phyloP scores from a whole-genome alignment of 345 rosid species.

The Rhodomyrtus tomentosa region DNA sequence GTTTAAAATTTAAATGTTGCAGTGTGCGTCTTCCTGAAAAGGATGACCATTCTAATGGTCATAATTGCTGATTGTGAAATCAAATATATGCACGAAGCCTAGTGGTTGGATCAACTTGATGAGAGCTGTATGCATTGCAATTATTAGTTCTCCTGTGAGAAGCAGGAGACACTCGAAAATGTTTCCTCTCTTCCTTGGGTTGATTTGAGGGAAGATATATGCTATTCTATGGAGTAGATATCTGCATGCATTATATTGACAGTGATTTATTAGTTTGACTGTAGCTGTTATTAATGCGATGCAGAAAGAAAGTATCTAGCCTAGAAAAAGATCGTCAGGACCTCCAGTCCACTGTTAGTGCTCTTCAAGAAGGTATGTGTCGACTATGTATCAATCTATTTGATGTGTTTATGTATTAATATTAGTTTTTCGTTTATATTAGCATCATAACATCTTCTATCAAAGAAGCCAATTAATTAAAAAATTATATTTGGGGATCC shows the following conservation, averaged over 20 bases:
- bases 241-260: not conserved
- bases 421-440: not conserved
- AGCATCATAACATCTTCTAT: not conserved
- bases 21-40: no score
- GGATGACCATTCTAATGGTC: no score
- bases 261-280: not conserved
- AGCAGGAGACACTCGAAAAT: not conserved
- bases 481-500: not conserved
- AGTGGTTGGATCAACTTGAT: not conserved
- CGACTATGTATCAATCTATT: not conserved
- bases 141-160: not conserved
- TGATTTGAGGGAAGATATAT: not conserved
- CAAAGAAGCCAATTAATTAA: not conserved
- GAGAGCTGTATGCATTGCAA: not conserved
- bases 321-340: constrained; percentile 88
- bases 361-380: constrained; percentile 77
- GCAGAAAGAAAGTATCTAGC: constrained; percentile 79
- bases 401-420: not conserved
- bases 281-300: not conserved
- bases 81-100: not conserved
- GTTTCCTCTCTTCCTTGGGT: not conserved
- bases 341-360: constrained; percentile 71
- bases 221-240: not conserved
- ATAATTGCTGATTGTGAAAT: not conserved
- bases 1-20: no score